Conservation (phyloP, 139 green algal species). For the Chlamydomonas schloesseri region DNA sequence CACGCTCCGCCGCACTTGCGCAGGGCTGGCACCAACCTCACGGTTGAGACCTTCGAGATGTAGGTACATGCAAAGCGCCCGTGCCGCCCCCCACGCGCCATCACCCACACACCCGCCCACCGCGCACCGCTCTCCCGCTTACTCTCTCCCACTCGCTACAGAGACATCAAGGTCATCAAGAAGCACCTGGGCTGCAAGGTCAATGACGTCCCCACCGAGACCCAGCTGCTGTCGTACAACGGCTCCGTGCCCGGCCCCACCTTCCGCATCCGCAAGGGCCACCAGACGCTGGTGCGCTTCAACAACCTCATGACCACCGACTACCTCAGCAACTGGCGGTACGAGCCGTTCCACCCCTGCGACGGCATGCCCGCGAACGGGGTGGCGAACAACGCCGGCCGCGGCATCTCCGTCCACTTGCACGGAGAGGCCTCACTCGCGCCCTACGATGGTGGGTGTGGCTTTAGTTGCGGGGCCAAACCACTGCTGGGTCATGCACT, state of each 20-base stretch:
- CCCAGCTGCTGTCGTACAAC: conserved; percentile 14
- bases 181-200: neutral
- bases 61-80: no score
- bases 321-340: neutral
- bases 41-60: conserved; percentile 14
- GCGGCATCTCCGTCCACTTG: neutral
- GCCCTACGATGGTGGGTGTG: neutral
- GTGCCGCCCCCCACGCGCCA: no score
- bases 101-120: no score
- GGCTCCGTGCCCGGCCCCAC: conserved; percentile 5
- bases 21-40: neutral
- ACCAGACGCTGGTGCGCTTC: conserved; percentile 18
- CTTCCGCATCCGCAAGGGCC: neutral
- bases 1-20: no score
- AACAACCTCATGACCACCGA: conserved; percentile 1
- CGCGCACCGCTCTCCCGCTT: no score
- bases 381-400: no score
- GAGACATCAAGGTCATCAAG: neutral
- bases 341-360: neutral
- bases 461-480: no score
- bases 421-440: neutral
- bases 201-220: neutral
- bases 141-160: no score
- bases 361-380: no score
- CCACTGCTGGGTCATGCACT: no score